Conservation (phyloP, 306 rosid species). For the Oemleria cerasiformis region DNA sequence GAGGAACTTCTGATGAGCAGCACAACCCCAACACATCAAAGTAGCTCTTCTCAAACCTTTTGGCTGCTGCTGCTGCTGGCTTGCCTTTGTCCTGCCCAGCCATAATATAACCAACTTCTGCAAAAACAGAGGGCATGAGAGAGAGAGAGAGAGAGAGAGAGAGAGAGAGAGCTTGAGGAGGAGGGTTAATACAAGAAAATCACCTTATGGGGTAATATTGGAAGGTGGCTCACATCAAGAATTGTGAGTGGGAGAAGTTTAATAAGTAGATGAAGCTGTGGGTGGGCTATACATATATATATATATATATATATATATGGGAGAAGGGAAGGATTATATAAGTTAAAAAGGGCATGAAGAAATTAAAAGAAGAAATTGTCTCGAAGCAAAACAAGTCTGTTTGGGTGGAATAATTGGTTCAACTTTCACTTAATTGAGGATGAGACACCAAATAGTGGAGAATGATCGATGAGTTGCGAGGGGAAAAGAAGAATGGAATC, state of each 20-base stretch:
- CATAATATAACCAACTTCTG: background rate
- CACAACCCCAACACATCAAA: conserved; percentile 88
- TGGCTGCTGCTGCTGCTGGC: conserved; percentile 8
- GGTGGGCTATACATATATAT: background rate
- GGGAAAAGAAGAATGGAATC: conserved; percentile 39
- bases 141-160: background rate
- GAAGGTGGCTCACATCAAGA: too few species aligned
- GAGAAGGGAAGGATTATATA: conserved; percentile 7
- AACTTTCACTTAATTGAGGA: background rate
- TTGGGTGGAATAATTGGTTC: conserved; percentile 16
- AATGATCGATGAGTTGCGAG: conserved; percentile 19
- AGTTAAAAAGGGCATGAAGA: background rate
- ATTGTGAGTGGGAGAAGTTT: too few species aligned
- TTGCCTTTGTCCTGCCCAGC: conserved; percentile 13
- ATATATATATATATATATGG: background rate
- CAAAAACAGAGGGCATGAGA: background rate
- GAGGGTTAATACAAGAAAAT: background rate
- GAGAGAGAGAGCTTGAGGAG: background rate
- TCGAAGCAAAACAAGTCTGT: background rate
- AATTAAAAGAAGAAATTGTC: background rate
- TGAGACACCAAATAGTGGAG: conserved; percentile 34
- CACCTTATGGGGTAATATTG: background rate
- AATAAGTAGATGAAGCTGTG: conserved; percentile 12
- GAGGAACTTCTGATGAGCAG: conserved; percentile 79
- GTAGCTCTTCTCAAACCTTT: conserved; percentile 63